Conservation (phyloP, 108 stramenopile species). For the Mediolabrus comicus region DNA sequence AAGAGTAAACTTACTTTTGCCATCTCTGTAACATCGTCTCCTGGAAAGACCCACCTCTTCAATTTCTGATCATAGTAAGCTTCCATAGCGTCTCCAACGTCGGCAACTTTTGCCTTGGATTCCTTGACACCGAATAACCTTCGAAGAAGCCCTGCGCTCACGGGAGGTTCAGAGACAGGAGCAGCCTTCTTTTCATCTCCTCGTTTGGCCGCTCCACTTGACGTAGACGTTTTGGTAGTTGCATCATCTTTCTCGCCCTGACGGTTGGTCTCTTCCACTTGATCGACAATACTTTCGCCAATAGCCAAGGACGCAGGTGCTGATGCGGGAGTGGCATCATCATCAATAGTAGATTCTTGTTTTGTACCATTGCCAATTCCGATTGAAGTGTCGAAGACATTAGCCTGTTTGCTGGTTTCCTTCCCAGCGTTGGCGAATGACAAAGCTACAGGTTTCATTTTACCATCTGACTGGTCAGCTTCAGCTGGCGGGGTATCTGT, state of each 20-base stretch:
- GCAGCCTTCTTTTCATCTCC: constrained; percentile 21
- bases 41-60: constrained; percentile 81
- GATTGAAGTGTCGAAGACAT: background rate
- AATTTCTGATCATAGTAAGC: constrained; percentile 71
- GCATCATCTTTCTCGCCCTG: constrained; percentile 5
- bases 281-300: background rate
- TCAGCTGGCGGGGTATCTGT: background rate
- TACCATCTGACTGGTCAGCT: too few relatives aligned
- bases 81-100: constrained; percentile 69
- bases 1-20: too few relatives aligned
- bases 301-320: background rate
- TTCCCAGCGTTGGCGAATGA: background rate
- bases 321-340: background rate
- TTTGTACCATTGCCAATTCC: background rate
- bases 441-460: background rate
- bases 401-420: background rate
- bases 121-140: constrained; percentile 69
- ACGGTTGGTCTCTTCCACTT: background rate
- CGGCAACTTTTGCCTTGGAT: constrained; percentile 63
- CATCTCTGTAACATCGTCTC: constrained; percentile 72
- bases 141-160: constrained; percentile 54
- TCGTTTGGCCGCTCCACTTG: constrained; percentile 14
- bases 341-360: background rate
- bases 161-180: constrained; percentile 39
- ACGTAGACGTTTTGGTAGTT: constrained; percentile 24